Evolutionary conservation across 2,329 filamentous ascomycete genomes (phyloP), one percentile per base, ranked within the genome.

Genomic region (Phialophora macrospora): DNA sequence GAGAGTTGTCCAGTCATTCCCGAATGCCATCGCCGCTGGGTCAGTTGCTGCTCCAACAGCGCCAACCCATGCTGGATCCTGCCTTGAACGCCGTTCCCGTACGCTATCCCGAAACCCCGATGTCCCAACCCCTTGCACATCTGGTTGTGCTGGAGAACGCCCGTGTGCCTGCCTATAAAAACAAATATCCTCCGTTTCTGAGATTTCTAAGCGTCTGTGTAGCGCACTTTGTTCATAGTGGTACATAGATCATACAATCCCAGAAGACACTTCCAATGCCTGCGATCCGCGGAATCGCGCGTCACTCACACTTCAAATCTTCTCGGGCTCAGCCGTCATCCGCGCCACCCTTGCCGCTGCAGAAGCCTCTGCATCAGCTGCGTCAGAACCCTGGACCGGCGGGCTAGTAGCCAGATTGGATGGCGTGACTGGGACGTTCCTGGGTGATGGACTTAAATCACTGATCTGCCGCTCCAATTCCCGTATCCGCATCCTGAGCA

Each of bases 401-500:
- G 63, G 64, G 22, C 63, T 68, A 3, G 66, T 68, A 26, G 61
- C 69, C 41, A 72, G 62, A 55, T 71, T 72, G 48, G 70, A 71
- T n/a, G 67, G 70, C 1, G 61, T 65, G 20, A 58, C 54, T 1
- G 71, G 71, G 8, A 68, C 61, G 32, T 71, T 71, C 20, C 68
- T 59, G 1, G 66, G 64, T 1, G 59, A 32, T 9, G 62, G 34
- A 28, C 57, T 70, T 62, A 67, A 60, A 38, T 73, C 71, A 48
- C 62, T 66, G 20, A 73, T 55, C 56, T 73, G 72, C 55, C 70
- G 72, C 55, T 73, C 72, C 48, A 83, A 71, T 65, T 83, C 81
- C 41, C 80, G 76, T 58, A 83, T 81, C 12, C 81, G 74, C 67
- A 78, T 75, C 24, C 78, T 77, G 44, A 83, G 73, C 75, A 83